phyloP scores from a whole-genome alignment of 2,329 filamentous ascomycete species.

The Cercospora zeina region DNA sequence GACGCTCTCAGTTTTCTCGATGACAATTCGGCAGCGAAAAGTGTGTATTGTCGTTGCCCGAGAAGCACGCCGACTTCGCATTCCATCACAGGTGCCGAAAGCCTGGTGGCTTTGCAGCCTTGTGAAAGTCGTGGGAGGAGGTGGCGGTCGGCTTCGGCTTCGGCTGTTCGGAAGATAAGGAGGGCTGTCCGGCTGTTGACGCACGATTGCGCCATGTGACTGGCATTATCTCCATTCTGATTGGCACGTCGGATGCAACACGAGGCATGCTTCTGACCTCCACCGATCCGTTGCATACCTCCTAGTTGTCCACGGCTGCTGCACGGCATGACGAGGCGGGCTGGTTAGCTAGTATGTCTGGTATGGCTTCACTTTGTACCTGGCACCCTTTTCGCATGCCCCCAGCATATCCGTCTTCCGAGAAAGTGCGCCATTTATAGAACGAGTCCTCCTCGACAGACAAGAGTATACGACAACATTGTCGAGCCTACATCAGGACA shows the following conservation, averaged over 20 bases:
- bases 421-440: neutral
- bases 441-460: neutral
- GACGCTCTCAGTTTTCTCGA: neutral
- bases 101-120: neutral
- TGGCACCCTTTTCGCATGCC: neutral
- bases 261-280: neutral
- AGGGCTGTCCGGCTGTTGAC: neutral
- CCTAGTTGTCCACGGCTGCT: neutral
- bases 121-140: neutral
- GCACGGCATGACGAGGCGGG: neutral
- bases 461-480: neutral
- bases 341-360: neutral
- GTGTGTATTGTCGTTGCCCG: neutral
- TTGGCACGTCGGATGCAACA: slow-evolving; percentile 2
- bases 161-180: neutral
- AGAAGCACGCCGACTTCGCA: neutral
- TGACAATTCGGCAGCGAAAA: neutral
- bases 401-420: neutral
- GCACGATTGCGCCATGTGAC: neutral
- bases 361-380: neutral
- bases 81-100: neutral
- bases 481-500: neutral
- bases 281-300: neutral
- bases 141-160: neutral
- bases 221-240: neutral